Evolutionary conservation across 2,329 filamentous ascomycete genomes (phyloP).

Genomic region (Monosporascus sp.): DNA sequence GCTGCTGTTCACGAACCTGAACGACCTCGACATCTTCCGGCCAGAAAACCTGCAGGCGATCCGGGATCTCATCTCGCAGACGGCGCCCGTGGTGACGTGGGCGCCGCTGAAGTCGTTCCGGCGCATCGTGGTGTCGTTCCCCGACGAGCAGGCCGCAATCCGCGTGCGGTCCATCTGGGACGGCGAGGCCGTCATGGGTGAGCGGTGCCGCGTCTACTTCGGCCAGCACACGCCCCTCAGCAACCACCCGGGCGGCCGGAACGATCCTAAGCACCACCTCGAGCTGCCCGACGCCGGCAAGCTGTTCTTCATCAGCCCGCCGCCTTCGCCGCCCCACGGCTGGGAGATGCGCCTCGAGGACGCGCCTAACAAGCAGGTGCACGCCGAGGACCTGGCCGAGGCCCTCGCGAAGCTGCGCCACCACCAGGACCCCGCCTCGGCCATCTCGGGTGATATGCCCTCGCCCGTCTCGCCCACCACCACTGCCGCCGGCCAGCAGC

Average conservation of each 20-base stretch:
- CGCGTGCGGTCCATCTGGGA: constrained; percentile 68
- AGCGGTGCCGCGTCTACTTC: constrained; percentile 64
- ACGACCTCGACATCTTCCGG: constrained; percentile 67
- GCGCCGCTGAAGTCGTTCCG: constrained; percentile 77
- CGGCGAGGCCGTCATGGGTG: constrained; percentile 66
- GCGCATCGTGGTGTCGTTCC: constrained; percentile 76
- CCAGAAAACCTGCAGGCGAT: constrained; percentile 69
- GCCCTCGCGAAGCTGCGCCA: constrained; percentile 59
- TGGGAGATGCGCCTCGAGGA: constrained; percentile 66
- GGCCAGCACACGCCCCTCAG: constrained; percentile 54
- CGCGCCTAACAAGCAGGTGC: constrained; percentile 64
- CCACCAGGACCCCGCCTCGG: constrained; percentile 32
- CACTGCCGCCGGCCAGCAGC: constrained; percentile 1
- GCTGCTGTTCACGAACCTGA: constrained; percentile 76
- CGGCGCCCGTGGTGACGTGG: constrained; percentile 72
- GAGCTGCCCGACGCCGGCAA: constrained; percentile 65
- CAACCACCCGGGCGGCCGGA: constrained; percentile 31
- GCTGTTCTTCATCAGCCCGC: constrained; percentile 68
- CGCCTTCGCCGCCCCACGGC: constrained; percentile 61
- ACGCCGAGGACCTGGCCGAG: constrained; percentile 63
- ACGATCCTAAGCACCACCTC: constrained; percentile 44
- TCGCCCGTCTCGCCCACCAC: constrained; percentile 30
- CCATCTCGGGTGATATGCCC: constrained; percentile 15
- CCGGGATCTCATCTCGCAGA: constrained; percentile 62
- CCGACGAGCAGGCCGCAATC: constrained; percentile 62